phyloP scores from a whole-genome alignment of 768 basidiomycete genomes.

The Rhodotorula sphaerocarpa region DNA sequence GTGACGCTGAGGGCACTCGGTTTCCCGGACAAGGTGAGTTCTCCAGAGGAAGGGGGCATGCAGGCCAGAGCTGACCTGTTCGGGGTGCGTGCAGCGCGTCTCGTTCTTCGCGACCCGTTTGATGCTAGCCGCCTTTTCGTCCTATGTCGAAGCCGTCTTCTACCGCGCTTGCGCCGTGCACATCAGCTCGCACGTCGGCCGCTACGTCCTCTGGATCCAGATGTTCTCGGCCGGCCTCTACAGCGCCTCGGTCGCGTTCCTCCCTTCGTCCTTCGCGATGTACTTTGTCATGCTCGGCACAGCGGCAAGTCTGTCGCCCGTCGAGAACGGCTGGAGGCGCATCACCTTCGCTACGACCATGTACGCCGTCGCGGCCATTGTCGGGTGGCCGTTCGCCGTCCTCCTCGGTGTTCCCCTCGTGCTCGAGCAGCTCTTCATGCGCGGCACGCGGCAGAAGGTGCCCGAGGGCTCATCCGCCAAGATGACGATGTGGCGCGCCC shows the following conservation, averaged over 20 bases:
- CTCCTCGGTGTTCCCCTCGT: slow-evolving; percentile 81
- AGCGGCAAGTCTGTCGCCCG: slow-evolving; percentile 51
- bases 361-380: slow-evolving; percentile 73
- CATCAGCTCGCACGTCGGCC: slow-evolving; percentile 78
- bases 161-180: slow-evolving; percentile 71
- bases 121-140: slow-evolving; percentile 62
- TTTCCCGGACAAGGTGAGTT: slow-evolving; percentile 63
- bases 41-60: no score
- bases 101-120: slow-evolving; percentile 85
- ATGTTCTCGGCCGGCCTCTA: slow-evolving; percentile 88
- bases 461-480: slow-evolving; percentile 46
- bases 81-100: slow-evolving; percentile 53
- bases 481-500: slow-evolving; percentile 42
- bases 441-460: slow-evolving; percentile 16
- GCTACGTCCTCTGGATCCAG: slow-evolving; percentile 85
- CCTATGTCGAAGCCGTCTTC: slow-evolving; percentile 69
- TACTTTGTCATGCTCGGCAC: slow-evolving; percentile 73
- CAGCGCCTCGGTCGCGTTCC: slow-evolving; percentile 79
- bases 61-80: no score
- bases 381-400: slow-evolving; percentile 96
- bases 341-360: slow-evolving; percentile 57
- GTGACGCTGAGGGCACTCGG: slow-evolving; percentile 51
- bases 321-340: slow-evolving; percentile 41
- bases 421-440: slow-evolving; percentile 61
- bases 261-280: slow-evolving; percentile 94